These are phyloP conservation scores for Scheffersomyces amazonensis DNA, from an alignment of 805 yeast species.

Conservation along the genomic window DNA sequence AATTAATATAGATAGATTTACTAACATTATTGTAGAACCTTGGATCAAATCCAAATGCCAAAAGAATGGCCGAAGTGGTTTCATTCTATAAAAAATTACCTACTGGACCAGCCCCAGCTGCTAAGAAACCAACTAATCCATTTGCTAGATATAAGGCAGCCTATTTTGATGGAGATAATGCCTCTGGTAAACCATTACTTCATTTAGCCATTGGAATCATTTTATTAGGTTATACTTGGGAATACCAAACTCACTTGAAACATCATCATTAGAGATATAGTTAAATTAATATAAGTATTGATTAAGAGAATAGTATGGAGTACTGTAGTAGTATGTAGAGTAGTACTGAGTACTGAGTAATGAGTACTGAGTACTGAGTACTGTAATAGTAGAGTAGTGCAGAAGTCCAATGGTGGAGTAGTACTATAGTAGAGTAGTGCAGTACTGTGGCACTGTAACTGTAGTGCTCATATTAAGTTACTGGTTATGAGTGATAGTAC, in stretches of 20 bases:
- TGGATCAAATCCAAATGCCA: constrained; percentile 94
- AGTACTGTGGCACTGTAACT: too few species aligned
- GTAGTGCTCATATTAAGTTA: too few species aligned
- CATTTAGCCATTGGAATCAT: constrained; percentile 71
- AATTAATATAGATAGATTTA: too few species aligned
- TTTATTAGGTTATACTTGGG: constrained; percentile 82
- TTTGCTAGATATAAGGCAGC: constrained; percentile 80
- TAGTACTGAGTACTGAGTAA: too few species aligned
- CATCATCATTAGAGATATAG: constrained; percentile 19
- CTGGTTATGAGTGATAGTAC: too few species aligned
- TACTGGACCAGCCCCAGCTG: constrained; percentile 82
- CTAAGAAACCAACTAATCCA: constrained; percentile 63
- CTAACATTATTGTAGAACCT: constrained; percentile 56
- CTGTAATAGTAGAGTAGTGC: too few species aligned
- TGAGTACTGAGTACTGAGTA: too few species aligned
- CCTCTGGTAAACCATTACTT: constrained; percentile 77
- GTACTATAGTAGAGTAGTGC: too few species aligned
- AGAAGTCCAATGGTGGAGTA: too few species aligned
- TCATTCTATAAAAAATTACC: constrained; percentile 95
- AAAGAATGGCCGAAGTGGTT: constrained; percentile 93
- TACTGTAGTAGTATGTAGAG: too few species aligned
- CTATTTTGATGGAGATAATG: constrained; percentile 80
- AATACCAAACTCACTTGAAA: constrained; percentile 84
- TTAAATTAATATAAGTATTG: too few species aligned
- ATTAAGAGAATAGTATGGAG: too few species aligned